Evolutionary conservation across 768 basidiomycete species (phyloP).

Genomic region (Pholiota conissans): DNA sequence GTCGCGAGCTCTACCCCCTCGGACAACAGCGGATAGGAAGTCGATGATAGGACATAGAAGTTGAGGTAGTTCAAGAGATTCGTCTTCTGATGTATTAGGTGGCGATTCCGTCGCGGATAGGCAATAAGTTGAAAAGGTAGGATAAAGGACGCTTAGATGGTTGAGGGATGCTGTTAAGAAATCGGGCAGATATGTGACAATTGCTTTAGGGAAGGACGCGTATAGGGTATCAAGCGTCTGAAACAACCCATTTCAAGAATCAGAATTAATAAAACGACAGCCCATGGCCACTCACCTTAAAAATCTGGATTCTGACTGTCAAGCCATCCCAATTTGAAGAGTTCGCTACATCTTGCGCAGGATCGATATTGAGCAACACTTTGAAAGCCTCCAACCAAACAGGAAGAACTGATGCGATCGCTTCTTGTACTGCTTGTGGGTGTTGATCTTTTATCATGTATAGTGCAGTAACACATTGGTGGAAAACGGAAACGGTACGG

Average conservation of each 20-base stretch:
- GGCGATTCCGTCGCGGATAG: slow-evolving; percentile 52
- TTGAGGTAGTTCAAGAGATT: slow-evolving; percentile 71
- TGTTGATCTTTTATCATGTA: slow-evolving; percentile 96
- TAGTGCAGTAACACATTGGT: slow-evolving; percentile 84
- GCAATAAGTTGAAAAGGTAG: slow-evolving; percentile 64
- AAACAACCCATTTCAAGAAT: background rate
- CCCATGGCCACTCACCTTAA: slow-evolving; percentile 56
- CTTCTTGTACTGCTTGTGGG: slow-evolving; percentile 83
- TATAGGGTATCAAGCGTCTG: slow-evolving; percentile 82
- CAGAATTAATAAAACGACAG: background rate
- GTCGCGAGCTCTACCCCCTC: slow-evolving; percentile 62
- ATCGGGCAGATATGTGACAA: slow-evolving; percentile 61
- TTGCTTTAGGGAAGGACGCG: slow-evolving; percentile 75
- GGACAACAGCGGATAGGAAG: slow-evolving; percentile 65
- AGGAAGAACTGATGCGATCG: slow-evolving; percentile 77
- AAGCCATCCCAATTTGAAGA: slow-evolving; percentile 79
- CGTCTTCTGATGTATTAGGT: slow-evolving; percentile 74
- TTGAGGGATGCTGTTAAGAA: slow-evolving; percentile 58
- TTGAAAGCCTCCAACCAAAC: slow-evolving; percentile 93
- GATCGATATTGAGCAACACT: slow-evolving; percentile 66
- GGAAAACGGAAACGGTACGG: slow-evolving; percentile 83
- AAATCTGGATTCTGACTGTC: slow-evolving; percentile 78
- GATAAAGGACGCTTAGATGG: slow-evolving; percentile 60
- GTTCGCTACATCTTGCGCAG: slow-evolving; percentile 58
- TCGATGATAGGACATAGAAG: slow-evolving; percentile 81